Base-by-base conservation (phyloP, 2,329 filamentous ascomycete species). In the Fusarium phyllophilum region DNA sequence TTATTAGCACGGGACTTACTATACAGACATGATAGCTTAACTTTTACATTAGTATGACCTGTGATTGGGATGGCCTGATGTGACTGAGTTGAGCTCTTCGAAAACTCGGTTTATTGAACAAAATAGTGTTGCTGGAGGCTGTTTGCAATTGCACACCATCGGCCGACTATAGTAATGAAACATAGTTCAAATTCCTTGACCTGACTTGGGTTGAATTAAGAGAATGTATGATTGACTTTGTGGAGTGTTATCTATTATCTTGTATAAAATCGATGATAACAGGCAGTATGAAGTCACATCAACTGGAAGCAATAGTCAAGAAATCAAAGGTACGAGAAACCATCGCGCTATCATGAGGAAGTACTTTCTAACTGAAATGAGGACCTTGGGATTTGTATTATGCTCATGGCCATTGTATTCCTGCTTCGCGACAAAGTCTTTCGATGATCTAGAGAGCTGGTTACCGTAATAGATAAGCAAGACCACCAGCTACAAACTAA, bases 181-280 rank as follows among this genome's bases (percentile, higher is more conserved):
- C 3, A 34, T 8, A 3, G 17, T 14, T 4, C 4, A 20, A 3
- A 4, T 7, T 34, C 1, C 3, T 4, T 7, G 2, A 33, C 7
- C 5, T n/a, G 8, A 18, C 3, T 1, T 7, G 11, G 3, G 12
- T 3, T 4, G 11, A 6, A 8, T 51, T 0, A 24, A 5, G 20
- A 6, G 12, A 24, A 12, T 24, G 5, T 20, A 11, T 20, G 6
- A 14, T 3, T 8, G 11, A 17, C 4, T 10, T 22, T 24, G 8
- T 4, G 9, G 2, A 5, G 33, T 22, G 13, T 22, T 5, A 2
- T 36, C 31, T 36, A 24, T 12, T 6, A 15, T 26, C 13, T 22
- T 36, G n/a, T 13, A 20, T 52, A 8, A 6, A 6, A 26, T 26
- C 5, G 7, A 26, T 4, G 13, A 36, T 36, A 15, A 15, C 3